phyloP scores from a whole-genome alignment of 2,329 filamentous ascomycete genomes.

The Botrytis medusae region DNA sequence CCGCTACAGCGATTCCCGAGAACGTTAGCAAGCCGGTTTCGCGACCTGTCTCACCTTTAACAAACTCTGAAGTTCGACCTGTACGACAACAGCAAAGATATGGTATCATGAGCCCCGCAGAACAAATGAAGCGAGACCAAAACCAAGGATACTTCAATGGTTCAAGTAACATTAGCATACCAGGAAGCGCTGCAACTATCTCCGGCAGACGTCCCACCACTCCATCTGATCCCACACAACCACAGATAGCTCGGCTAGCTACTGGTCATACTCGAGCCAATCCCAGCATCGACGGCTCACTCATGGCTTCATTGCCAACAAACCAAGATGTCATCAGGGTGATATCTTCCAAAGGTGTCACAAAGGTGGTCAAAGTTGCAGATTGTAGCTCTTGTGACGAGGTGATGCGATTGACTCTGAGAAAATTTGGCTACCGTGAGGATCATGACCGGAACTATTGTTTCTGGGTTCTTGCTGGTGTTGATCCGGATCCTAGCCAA shows the following conservation, averaged over 20 bases:
- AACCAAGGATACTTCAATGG: slow-evolving; percentile 53
- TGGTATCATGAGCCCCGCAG: slow-evolving; percentile 57
- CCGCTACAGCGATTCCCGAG: slow-evolving; percentile 36
- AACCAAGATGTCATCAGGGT: slow-evolving; percentile 90
- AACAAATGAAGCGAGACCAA: slow-evolving; percentile 51
- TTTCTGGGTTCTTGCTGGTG: slow-evolving; percentile 87
- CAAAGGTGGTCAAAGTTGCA: slow-evolving; percentile 90
- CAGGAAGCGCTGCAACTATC: slow-evolving; percentile 51
- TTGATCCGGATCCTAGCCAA: slow-evolving; percentile 77
- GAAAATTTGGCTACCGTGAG: slow-evolving; percentile 84
- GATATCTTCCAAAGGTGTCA: slow-evolving; percentile 87
- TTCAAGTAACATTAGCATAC: slow-evolving; percentile 46
- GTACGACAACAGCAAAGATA: slow-evolving; percentile 51
- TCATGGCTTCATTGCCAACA: slow-evolving; percentile 80
- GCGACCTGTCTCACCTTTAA: slow-evolving; percentile 66
- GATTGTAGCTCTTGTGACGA: slow-evolving; percentile 91
- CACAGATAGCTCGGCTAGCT: slow-evolving; percentile 61
- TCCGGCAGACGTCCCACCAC: slow-evolving; percentile 58
- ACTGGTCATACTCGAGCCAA: slow-evolving; percentile 73
- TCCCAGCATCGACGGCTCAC: slow-evolving; percentile 80
- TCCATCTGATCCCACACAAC: slow-evolving; percentile 54
- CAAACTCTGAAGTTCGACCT: slow-evolving; percentile 34
- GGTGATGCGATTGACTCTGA: slow-evolving; percentile 83
- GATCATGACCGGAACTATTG: slow-evolving; percentile 94
- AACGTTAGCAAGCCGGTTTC: slow-evolving; percentile 57